Evolutionary conservation across 2,329 filamentous ascomycete genomes (phyloP).

Genomic region (Rhynchosporium secalis): DNA sequence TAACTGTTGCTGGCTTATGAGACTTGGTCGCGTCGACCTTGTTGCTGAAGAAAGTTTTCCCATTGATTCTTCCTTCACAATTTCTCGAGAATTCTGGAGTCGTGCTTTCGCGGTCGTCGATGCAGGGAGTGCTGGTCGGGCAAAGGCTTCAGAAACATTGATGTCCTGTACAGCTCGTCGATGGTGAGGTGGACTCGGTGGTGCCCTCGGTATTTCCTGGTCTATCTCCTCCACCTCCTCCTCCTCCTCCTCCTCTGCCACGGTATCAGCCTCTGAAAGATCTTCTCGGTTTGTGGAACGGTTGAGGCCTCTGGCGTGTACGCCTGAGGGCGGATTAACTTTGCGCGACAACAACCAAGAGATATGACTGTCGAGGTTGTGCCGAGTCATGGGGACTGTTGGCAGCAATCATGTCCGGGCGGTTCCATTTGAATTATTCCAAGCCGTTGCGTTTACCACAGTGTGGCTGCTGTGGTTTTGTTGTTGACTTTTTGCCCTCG

Average conservation of each 20-base stretch:
- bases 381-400: conserved; percentile 40
- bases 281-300: conserved; percentile 16
- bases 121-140: conserved; percentile 30
- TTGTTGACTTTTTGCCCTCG: conserved; percentile 18
- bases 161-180: conserved; percentile 22
- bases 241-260: conserved; percentile 22
- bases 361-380: conserved; percentile 40
- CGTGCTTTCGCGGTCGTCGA: conserved; percentile 25
- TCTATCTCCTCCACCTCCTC: conserved; percentile 21
- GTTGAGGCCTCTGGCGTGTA: conserved; percentile 17
- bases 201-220: conserved; percentile 13
- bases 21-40: conserved; percentile 31
- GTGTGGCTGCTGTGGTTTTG: conserved; percentile 10
- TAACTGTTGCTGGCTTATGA: conserved; percentile 37
- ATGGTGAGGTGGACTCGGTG: conserved; percentile 21
- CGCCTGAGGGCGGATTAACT: conserved; percentile 32
- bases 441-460: conserved; percentile 6
- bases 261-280: not conserved
- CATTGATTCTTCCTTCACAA: conserved; percentile 32
- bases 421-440: conserved; percentile 33
- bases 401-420: conserved; percentile 23
- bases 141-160: conserved; percentile 32
- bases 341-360: conserved; percentile 39
- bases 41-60: conserved; percentile 36
- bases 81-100: conserved; percentile 17